phyloP scores from a whole-genome alignment of 2,329 filamentous ascomycete species.

The Colletotrichum neosansevieriae region DNA sequence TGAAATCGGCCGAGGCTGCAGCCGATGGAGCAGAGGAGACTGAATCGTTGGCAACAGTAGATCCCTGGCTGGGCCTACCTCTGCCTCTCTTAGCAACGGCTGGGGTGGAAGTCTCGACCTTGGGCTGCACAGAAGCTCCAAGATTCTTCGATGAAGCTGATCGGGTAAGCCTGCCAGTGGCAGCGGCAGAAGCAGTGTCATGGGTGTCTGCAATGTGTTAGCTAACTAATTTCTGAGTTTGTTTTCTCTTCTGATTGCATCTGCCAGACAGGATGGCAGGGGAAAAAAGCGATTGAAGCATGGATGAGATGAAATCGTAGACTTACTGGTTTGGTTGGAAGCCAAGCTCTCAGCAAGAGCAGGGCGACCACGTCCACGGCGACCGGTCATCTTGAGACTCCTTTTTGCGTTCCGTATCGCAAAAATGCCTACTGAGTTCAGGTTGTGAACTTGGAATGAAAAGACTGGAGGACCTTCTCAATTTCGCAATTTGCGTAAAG shows the following conservation, averaged over 20 bases:
- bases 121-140: background rate
- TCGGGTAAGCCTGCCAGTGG: conserved; percentile 35
- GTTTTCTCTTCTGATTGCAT: background rate
- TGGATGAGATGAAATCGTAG: background rate
- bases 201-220: conserved; percentile 25
- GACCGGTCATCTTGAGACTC: conserved; percentile 19
- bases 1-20: conserved; percentile 49
- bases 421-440: background rate
- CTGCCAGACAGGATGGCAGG: background rate
- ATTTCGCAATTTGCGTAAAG: background rate
- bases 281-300: background rate
- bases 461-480: conserved; percentile 1
- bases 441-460: background rate
- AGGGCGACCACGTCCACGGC: conserved; percentile 26
- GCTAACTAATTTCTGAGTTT: background rate
- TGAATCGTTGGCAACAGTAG: conserved; percentile 46
- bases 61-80: conserved; percentile 47
- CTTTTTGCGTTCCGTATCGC: background rate
- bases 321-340: conserved; percentile 32
- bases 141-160: conserved; percentile 38
- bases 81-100: conserved; percentile 44
- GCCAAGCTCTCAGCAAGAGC: conserved; percentile 29
- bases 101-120: conserved; percentile 15
- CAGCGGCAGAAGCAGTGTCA: background rate
- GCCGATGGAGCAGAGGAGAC: conserved; percentile 52